A percentile compares a stretch with the other conserved stretches of the same genome.
Conservation (phyloP, 306 rosid genomes). For the Luffa aegyptiaca region DNA sequence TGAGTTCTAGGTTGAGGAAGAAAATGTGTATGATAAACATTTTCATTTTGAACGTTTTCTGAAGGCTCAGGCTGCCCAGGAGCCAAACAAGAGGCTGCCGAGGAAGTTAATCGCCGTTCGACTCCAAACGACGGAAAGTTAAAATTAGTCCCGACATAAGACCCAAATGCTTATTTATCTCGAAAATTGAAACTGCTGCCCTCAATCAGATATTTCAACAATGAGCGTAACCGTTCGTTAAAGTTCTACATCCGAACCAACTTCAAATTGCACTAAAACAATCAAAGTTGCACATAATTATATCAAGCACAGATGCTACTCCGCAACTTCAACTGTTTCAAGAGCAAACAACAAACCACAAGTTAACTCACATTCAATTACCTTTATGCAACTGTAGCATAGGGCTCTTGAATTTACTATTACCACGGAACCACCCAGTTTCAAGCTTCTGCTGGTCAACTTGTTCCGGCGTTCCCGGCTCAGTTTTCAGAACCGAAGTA, state of each 20-base stretch:
- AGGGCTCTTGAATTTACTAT: conserved; percentile 63
- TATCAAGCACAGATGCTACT: not conserved
- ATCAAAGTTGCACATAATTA: not conserved
- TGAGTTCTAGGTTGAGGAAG: not conserved
- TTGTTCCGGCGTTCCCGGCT: conserved; percentile 35
- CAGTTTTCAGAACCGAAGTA: conserved; percentile 6
- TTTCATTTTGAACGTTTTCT: not conserved
- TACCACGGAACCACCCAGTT: conserved; percentile 74
- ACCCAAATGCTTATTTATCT: not conserved
- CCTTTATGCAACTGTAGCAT: conserved; percentile 98
- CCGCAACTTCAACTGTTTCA: not conserved
- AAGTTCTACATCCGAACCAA: not conserved
- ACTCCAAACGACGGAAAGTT: not conserved
- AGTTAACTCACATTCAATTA: conserved; percentile 2
- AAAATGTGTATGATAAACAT: not conserved
- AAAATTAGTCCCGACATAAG: not conserved
- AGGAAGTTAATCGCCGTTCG: not conserved
- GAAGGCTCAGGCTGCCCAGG: not conserved
- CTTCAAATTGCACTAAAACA: not conserved
- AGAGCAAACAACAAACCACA: not conserved
- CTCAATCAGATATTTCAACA: no score
- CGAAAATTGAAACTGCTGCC: not conserved
- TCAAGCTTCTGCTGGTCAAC: conserved; percentile 60
- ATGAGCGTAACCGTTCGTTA: not conserved
- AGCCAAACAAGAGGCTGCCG: not conserved